Evolutionary conservation across 805 yeast genomes (phyloP).

Genomic region (Schizosaccharomyces octosporus): DNA sequence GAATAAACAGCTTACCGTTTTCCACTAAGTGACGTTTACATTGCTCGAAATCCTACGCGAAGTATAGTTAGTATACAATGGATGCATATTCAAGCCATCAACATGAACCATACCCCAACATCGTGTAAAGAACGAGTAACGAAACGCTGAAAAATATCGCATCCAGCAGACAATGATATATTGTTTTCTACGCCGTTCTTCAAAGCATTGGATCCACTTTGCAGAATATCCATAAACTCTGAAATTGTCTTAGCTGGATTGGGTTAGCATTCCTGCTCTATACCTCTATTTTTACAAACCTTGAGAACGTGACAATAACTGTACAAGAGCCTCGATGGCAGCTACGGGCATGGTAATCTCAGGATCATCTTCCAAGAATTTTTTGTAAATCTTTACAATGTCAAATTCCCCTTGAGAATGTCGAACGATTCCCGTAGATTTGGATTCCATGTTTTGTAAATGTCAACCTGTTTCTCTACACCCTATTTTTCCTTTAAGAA

Average conservation of each 20-base stretch:
- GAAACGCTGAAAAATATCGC: constrained; percentile 85
- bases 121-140: constrained; percentile 72
- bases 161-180: constrained; percentile 84
- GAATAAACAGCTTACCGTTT: constrained; percentile 76
- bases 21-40: constrained; percentile 71
- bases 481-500: too few relatives aligned
- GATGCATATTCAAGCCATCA: neutral
- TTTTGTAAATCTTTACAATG: constrained; percentile 55
- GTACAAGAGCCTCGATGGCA: constrained; percentile 82
- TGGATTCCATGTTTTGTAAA: neutral
- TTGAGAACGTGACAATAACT: constrained; percentile 20
- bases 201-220: constrained; percentile 47
- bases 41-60: constrained; percentile 66
- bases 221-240: constrained; percentile 62
- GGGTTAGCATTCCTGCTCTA: neutral
- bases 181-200: constrained; percentile 70
- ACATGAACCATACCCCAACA: constrained; percentile 18
- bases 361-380: constrained; percentile 65
- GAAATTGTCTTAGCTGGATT: constrained; percentile 54
- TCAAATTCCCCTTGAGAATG: constrained; percentile 27
- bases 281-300: neutral
- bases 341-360: constrained; percentile 99
- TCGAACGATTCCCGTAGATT: neutral
- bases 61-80: neutral
- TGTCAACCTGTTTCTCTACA: too few relatives aligned